These are phyloP conservation scores for Stentor roeselii DNA, from an alignment of 73 alveolate genomes.

Conservation along the genomic window DNA sequence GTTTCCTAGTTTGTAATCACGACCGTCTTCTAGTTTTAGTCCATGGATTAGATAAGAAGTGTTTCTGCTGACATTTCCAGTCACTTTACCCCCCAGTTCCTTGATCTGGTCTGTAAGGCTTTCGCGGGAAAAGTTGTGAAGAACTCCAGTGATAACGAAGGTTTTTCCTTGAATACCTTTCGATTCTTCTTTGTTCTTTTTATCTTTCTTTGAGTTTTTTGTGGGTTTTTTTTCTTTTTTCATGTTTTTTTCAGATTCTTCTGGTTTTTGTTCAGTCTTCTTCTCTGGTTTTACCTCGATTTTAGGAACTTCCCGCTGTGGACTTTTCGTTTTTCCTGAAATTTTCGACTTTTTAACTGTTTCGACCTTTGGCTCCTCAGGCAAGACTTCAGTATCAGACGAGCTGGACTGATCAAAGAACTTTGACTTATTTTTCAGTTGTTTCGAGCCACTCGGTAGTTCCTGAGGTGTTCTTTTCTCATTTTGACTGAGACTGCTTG, in stretches of 20 bases:
- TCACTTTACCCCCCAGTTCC: constrained; percentile 70
- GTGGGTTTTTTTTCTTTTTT: neutral
- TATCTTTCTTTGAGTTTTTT: neutral
- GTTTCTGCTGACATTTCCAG: constrained; percentile 80
- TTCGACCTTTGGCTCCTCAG: too few relatives aligned
- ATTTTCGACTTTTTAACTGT: too few relatives aligned
- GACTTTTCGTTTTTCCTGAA: too few relatives aligned
- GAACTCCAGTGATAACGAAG: constrained; percentile 88
- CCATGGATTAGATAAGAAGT: constrained; percentile 88
- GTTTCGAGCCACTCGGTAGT: too few relatives aligned
- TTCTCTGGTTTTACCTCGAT: neutral
- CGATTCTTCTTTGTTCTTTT: neutral
- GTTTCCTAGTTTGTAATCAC: constrained; percentile 86
- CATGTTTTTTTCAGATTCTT: neutral
- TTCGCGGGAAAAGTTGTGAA: constrained; percentile 54
- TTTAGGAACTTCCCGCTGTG: too few relatives aligned
- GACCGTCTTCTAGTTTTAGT: constrained; percentile 94
- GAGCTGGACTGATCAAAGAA: too few relatives aligned
- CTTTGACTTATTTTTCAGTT: too few relatives aligned
- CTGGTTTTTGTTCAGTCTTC: neutral
- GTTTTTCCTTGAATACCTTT: constrained; percentile 61
- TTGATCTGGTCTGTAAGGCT: constrained; percentile 44
- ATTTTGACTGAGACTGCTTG: too few relatives aligned
- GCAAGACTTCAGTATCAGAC: too few relatives aligned
- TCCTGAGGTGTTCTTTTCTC: too few relatives aligned